A percentile compares a stretch with the other conserved stretches of the same genome.
These are phyloP conservation scores for Eucalyptus curtisii DNA, from an alignment of 345 rosid species.

Conservation along the genomic window DNA sequence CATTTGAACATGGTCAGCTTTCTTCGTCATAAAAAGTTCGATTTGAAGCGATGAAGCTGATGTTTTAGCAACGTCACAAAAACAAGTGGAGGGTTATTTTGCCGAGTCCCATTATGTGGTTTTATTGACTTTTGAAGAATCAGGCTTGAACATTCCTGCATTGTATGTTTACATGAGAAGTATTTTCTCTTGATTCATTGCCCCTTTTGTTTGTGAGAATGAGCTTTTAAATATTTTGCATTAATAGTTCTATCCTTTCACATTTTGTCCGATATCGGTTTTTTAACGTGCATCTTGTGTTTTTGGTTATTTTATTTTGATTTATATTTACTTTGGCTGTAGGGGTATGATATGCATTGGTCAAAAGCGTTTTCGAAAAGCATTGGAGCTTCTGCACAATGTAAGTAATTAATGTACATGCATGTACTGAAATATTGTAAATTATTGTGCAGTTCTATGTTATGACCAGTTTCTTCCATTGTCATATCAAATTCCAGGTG, in stretches of 20 bases:
- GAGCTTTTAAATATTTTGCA: neutral
- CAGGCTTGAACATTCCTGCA: neutral
- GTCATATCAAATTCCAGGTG: conserved; percentile 30
- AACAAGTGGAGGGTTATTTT: neutral
- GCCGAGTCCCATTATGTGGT: neutral
- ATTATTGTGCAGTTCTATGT: neutral
- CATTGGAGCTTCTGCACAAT: conserved; percentile 86
- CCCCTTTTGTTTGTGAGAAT: neutral
- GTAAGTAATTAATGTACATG: conserved; percentile 12
- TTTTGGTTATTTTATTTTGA: neutral
- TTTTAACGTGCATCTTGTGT: neutral
- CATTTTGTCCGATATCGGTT: neutral
- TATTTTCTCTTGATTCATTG: neutral
- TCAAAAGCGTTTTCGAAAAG: conserved; percentile 64
- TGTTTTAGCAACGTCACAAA: neutral
- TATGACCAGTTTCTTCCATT: neutral
- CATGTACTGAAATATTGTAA: neutral
- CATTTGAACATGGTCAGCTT: neutral
- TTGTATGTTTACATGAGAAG: neutral
- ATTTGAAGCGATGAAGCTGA: neutral
- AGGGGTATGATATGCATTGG: conserved; percentile 99
- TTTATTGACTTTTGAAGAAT: neutral
- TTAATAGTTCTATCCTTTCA: neutral
- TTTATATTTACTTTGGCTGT: conserved; percentile 7
- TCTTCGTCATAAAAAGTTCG: neutral